phyloP scores from a whole-genome alignment of 1,284 basidiomycete species.

The Melampsora larici-populina region DNA sequence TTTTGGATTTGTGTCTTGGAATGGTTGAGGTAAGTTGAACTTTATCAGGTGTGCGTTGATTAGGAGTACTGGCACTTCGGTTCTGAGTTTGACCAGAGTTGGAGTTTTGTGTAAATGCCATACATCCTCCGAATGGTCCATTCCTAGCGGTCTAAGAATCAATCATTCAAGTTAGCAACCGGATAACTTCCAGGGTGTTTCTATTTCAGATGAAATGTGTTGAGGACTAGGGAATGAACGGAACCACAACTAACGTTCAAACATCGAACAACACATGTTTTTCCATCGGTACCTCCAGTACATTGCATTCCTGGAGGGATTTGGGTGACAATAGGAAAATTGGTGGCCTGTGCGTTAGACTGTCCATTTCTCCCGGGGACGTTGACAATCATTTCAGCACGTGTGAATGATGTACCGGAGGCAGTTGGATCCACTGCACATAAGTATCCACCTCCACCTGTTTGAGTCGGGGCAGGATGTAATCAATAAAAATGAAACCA shows the following conservation, averaged over 20 bases:
- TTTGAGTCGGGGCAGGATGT: neutral
- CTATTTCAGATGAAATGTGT: too few relatives aligned
- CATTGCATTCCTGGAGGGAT: neutral
- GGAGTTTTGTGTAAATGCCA: neutral
- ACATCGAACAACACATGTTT: slow-evolving; percentile 2
- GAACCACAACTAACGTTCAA: neutral
- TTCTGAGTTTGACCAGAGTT: neutral
- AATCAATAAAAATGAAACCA: neutral
- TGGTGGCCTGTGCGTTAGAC: neutral
- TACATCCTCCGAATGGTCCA: slow-evolving; percentile 1
- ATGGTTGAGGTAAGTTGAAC: too few relatives aligned
- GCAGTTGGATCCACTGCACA: neutral
- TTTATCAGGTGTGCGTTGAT: too few relatives aligned
- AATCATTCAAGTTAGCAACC: neutral
- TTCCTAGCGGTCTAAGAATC: neutral
- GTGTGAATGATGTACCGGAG: neutral
- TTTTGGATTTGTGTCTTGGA: too few relatives aligned
- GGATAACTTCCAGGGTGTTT: too few relatives aligned
- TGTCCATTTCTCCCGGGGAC: neutral
- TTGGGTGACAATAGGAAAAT: neutral
- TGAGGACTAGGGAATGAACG: neutral
- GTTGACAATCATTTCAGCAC: neutral
- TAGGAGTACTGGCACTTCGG: too few relatives aligned
- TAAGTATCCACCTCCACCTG: neutral
- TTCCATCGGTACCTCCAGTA: neutral